Base-by-base conservation (phyloP, 1,284 basidiomycete genomes). In the Moniliophthora roreri region DNA sequence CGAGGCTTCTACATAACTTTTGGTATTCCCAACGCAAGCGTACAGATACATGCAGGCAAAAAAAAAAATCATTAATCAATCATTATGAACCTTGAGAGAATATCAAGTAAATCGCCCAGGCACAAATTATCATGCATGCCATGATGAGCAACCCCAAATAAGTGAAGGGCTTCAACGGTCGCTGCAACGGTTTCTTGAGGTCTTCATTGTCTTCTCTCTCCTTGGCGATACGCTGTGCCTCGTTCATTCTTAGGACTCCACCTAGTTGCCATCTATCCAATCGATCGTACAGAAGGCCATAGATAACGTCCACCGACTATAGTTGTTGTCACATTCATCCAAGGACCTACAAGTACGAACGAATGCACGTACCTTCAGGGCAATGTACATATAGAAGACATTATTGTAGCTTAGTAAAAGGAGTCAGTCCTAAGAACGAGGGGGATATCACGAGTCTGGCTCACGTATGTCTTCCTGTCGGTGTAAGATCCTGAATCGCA, bases 321-420 rank as follows among this genome's bases (percentile, higher is more conserved):
- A 32, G 11, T 32, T 6, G 11, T 32, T 11, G 28, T 32, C 28
- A 32, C 7, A 6, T 32, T 6, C 11, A 6, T 11, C 28, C 7
- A n/a, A n/a, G n/a, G n/a, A n/a, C n/a, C n/a, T n/a, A n/a, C n/a
- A n/a, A n/a, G n/a, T n/a, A n/a, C n/a, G n/a, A n/a, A n/a, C n/a
- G n/a, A n/a, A n/a, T n/a, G n/a, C n/a, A n/a, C n/a, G n/a, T 32
- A 32, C 28, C 34, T 54, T 54, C 41, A 54, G 41, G 10, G 53
- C 42, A n/a, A 54, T 54, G 49, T 50, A 50, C 21, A 54, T 40
- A 16, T 54, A 54, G 23, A 54, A 13, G n/a, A 54, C 48, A 26
- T 54, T 54, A 20, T 54, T 21, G 42, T 54, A 53, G 4, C 47
- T 53, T 6, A 8, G 7, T 6, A 32, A 11, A 32, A 6, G 8